Conservation (phyloP, 345 rosid species). For the Brassica nigra region DNA sequence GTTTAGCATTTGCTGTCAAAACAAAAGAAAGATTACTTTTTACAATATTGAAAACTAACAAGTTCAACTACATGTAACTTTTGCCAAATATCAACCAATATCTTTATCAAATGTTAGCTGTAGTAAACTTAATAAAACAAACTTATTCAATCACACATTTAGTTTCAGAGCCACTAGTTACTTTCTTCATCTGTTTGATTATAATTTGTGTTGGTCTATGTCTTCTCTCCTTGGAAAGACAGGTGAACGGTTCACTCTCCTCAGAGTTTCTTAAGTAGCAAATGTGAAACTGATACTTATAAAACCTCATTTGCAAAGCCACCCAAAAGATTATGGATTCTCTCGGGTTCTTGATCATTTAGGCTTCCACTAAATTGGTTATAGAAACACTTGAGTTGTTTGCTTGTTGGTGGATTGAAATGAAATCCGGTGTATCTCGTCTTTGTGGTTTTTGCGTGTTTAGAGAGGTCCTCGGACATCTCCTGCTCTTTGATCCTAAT, state of each 20-base stretch:
- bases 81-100: background rate
- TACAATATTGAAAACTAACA: background rate
- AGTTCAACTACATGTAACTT: background rate
- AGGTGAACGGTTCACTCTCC: background rate
- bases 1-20: too few relatives aligned
- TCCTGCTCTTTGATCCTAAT: too few relatives aligned
- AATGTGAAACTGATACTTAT: background rate
- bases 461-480: too few relatives aligned
- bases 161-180: background rate
- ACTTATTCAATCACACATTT: background rate
- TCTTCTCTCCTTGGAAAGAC: background rate
- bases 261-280: background rate
- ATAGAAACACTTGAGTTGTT: background rate
- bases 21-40: too few relatives aligned
- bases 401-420: background rate
- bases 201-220: background rate
- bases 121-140: background rate
- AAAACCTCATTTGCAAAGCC: background rate
- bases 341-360: background rate
- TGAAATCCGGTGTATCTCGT: too few relatives aligned
- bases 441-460: too few relatives aligned
- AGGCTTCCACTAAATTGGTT: background rate
- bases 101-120: background rate
- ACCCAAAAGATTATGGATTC: background rate
- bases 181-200: background rate